Conservation (phyloP, 1,284 basidiomycete genomes). For the Peniophora sp. region DNA sequence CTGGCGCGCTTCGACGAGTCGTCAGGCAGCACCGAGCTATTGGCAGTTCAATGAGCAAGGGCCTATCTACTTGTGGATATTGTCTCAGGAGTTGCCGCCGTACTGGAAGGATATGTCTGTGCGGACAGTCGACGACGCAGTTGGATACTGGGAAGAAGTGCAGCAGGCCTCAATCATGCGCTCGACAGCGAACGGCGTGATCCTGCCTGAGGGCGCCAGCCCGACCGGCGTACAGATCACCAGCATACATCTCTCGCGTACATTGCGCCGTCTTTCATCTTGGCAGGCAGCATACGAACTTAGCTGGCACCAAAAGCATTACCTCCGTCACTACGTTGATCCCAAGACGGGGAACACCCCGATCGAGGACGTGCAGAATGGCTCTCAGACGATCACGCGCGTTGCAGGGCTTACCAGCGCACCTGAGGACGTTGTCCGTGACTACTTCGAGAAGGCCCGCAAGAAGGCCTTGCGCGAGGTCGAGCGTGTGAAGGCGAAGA, state of each 20-base stretch:
- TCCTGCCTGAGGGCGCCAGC: not conserved
- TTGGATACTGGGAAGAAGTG: conserved; percentile 51
- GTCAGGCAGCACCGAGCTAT: conserved; percentile 42
- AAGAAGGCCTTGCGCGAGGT: conserved; percentile 33
- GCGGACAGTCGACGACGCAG: conserved; percentile 27
- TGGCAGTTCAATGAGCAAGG: conserved; percentile 52
- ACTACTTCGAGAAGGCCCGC: conserved; percentile 34
- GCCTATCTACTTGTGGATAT: conserved; percentile 52
- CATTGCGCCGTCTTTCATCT: conserved; percentile 43
- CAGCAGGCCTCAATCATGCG: conserved; percentile 33
- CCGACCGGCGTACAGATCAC: conserved; percentile 16
- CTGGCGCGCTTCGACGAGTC: conserved; percentile 32
- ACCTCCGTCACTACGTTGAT: conserved; percentile 45
- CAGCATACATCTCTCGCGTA: conserved; percentile 26
- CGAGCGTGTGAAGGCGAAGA: conserved; percentile 26
- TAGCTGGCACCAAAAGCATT: conserved; percentile 61
- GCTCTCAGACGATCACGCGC: conserved; percentile 29
- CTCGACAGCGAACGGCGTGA: conserved; percentile 16
- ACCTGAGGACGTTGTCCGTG: conserved; percentile 39
- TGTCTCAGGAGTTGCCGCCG: conserved; percentile 40
- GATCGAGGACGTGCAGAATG: conserved; percentile 36
- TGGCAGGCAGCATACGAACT: conserved; percentile 56
- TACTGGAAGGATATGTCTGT: conserved; percentile 44
- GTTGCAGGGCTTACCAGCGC: conserved; percentile 50
- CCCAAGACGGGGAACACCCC: conserved; percentile 36